These are phyloP conservation scores for Lentinula raphanica DNA, from an alignment of 768 basidiomycete species.

Conservation along the genomic window DNA sequence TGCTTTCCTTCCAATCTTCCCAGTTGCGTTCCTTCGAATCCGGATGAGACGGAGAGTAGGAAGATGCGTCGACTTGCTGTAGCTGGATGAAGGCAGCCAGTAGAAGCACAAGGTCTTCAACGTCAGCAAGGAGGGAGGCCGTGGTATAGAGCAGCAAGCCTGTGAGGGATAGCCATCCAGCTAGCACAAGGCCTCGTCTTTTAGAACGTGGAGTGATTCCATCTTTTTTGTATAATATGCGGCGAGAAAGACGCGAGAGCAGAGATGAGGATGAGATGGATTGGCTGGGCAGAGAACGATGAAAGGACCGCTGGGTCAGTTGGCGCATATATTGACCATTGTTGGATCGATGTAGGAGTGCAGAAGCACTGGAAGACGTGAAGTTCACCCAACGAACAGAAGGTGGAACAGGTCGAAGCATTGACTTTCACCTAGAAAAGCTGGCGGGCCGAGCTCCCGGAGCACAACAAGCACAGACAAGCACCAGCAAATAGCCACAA, in stretches of 20 bases:
- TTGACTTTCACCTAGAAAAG: neutral
- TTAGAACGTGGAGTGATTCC: neutral
- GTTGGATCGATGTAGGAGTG: neutral
- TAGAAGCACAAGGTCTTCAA: neutral
- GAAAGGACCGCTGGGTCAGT: neutral
- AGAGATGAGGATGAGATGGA: neutral
- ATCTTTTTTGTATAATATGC: neutral
- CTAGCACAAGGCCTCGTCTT: neutral
- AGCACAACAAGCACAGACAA: neutral
- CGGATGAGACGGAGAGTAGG: neutral
- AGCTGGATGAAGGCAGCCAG: constrained; percentile 3
- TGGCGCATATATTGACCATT: too few species aligned
- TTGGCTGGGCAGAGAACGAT: neutral
- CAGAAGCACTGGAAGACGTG: neutral
- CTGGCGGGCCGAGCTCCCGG: neutral
- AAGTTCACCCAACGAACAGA: neutral
- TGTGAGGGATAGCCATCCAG: neutral
- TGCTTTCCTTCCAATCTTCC: neutral
- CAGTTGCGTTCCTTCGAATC: neutral
- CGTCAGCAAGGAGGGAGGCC: neutral
- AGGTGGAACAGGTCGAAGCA: constrained; percentile 1
- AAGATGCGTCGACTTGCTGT: constrained; percentile 1
- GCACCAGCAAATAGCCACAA: neutral
- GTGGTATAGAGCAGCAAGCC: neutral
- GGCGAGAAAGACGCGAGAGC: neutral